Base-by-base conservation (phyloP, 2,329 filamentous ascomycete species). In the Pseudogymnoascus sp. region DNA sequence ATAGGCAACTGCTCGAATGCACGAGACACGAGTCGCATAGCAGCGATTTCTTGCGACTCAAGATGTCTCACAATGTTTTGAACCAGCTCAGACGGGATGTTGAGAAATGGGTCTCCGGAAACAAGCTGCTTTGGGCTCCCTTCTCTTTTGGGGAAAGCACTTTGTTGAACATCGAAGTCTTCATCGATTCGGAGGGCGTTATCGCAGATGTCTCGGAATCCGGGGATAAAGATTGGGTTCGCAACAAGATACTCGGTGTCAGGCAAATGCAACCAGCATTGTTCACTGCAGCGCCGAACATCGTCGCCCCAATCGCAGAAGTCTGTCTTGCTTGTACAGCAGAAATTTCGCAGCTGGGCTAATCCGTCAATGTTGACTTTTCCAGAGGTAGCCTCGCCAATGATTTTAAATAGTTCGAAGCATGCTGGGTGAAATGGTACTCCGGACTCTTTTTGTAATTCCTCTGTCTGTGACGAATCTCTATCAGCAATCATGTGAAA, bases 211-310 rank as follows among this genome's bases (percentile, higher is more conserved):
- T 59, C 30, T 2, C 36, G n/a, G 11, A 70, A 60, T 6, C 57
- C 63, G 14, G 67, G 68, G 12, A 71, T 57, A 22, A 64, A 65
- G 6, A 70, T 35, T 9, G 68, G 66, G 43, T 70, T 71, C 3
- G 68, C 67, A 22, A 60, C 68, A 2, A 70, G 61, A 37, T 65
- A 70, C 36, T 68, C 53, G 22, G 41, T 12, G 60, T 67, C 65
- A 15, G 25, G 28, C 7, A 50, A n/a, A n/a, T 66, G 64, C 2
- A 2, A 7, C 65, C 65, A 66, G 58, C 30, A 61, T 22, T 64
- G 60, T 12, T 62, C 53, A 0, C 22, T 39, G 3, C 58, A 62
- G 4, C 22, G 1, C 1, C 30, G 28, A 2, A 64, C 59, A n/a
- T 12, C 35, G 38, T 30, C 41, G 7, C 41, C 22, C 41, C 41